A percentile compares a stretch with the other conserved stretches of the same genome.
phyloP scores from a whole-genome alignment of 2,329 filamentous ascomycete species.

The Aspergillus aculeatus region DNA sequence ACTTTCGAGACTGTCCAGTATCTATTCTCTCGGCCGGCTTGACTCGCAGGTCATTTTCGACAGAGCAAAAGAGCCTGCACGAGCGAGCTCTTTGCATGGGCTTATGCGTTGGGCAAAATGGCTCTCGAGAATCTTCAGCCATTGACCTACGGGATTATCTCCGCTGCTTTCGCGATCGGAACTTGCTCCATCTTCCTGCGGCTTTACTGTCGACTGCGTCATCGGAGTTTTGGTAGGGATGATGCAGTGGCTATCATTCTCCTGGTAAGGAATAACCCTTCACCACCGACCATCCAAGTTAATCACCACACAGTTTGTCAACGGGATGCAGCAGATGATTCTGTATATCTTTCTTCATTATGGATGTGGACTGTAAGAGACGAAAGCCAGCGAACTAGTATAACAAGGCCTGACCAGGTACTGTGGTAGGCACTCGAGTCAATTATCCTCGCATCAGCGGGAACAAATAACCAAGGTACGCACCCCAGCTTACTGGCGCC shows the following conservation, averaged over 20 bases:
- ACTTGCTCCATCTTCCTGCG: neutral
- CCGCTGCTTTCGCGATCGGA: neutral
- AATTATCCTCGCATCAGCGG: neutral
- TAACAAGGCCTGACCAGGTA: neutral
- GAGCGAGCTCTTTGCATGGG: no score
- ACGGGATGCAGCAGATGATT: slow-evolving; percentile 7
- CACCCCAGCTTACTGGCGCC: neutral
- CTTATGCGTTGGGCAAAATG: neutral
- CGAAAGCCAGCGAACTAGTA: neutral
- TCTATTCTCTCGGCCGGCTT: no score
- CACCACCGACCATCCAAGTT: no score
- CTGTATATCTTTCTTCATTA: slow-evolving; percentile 6
- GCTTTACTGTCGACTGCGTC: neutral
- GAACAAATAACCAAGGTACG: neutral
- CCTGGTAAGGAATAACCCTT: neutral
- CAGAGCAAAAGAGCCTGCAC: no score
- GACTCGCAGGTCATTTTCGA: no score
- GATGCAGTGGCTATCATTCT: neutral
- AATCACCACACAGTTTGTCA: neutral
- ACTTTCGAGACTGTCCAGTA: no score
- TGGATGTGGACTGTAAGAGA: neutral
- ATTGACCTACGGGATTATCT: neutral
- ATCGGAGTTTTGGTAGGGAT: neutral
- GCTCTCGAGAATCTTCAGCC: neutral
- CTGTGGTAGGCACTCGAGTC: neutral